Base-by-base conservation (phyloP, 768 basidiomycete species). In the Boletales sp. region DNA sequence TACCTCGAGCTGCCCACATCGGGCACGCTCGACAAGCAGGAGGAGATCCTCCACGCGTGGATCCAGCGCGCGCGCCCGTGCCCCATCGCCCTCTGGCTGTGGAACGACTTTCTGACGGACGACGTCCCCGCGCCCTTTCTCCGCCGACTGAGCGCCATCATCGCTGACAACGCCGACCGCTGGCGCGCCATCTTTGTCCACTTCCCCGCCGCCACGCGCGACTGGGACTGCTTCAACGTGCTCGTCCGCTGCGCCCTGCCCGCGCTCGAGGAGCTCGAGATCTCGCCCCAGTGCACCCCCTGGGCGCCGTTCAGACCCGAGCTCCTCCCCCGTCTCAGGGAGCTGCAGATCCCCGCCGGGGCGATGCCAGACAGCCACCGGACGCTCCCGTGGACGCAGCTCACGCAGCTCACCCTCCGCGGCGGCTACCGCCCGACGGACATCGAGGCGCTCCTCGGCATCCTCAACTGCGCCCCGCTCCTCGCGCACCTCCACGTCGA, bases 51-150 rank as follows among this genome's bases (percentile, higher is more conserved):
- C 42, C 19, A 48, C 7, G 54, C 60, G 1, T 66, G 65, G 65
- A 51, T 66, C 47, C 57, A 61, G 19, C 65, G 65, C 31, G 49
- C 65, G 1, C 63, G 56, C 28, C 65, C 62, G 0, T 51, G 63
- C 17, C 53, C 61, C 41, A 44, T 66, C 43, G 58, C 65, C 0
- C 19, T 67, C 2, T 66, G 65, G 65, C 39, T 66, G 1, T 66
- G 65, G 65, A 66, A 66, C 43, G 63, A 66, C 51, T 67, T 66
- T 53, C 51, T 67, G 54, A 63, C 65, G 2, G 65, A 66, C 51
- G 65, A 67, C 54, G 57, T 66, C 46, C 65, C 65, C 13, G 48
- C 57, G 1, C 1, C 42, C 13, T 62, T 66, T 34, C 64, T 66
- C 32, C 60, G 58, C 44, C 55, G 51, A 2, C 57, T 66, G 13